A percentile compares a stretch with the other conserved stretches of the same genome.
These are phyloP conservation scores for Conidiobolus incongruus DNA, from an alignment of 371 early-diverging fungal genomes.

Conservation along the genomic window DNA sequence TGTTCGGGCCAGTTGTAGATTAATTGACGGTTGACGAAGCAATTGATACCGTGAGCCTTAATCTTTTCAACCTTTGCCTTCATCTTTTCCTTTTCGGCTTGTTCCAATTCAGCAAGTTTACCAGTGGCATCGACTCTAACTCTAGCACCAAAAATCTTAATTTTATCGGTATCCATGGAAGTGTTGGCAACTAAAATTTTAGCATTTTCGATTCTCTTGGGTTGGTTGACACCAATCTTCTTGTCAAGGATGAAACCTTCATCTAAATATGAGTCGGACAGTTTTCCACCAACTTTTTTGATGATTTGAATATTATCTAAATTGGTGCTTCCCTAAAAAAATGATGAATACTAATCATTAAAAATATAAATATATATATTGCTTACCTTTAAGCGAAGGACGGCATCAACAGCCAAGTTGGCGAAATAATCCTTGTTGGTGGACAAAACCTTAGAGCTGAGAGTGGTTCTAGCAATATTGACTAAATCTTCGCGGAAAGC, in stretches of 20 bases:
- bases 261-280: slow-evolving; percentile 91
- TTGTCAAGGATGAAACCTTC: slow-evolving; percentile 98
- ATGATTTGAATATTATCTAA: slow-evolving; percentile 98
- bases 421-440: slow-evolving; percentile 95
- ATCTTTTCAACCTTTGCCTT: slow-evolving; percentile 96
- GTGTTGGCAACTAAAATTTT: slow-evolving; percentile 97
- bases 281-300: slow-evolving; percentile 93
- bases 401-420: slow-evolving; percentile 93
- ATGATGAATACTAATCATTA: no score
- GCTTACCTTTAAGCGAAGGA: slow-evolving; percentile 56
- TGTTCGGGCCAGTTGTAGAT: slow-evolving; percentile 99
- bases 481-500: slow-evolving; percentile 70
- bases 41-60: slow-evolving; percentile 91
- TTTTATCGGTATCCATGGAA: slow-evolving; percentile 99
- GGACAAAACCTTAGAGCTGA: slow-evolving; percentile 94
- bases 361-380: no score
- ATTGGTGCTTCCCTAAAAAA: slow-evolving; percentile 82
- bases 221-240: slow-evolving; percentile 93
- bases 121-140: slow-evolving; percentile 92
- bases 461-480: slow-evolving; percentile 96
- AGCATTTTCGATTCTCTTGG: slow-evolving; percentile 88
- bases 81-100: slow-evolving; percentile 98
- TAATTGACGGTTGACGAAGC: slow-evolving; percentile 98
- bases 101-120: slow-evolving; percentile 95
- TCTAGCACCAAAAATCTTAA: slow-evolving; percentile 98